Evolutionary conservation across 2,329 filamentous ascomycete genomes (phyloP).

Genomic region (Fusarium incarnatum): DNA sequence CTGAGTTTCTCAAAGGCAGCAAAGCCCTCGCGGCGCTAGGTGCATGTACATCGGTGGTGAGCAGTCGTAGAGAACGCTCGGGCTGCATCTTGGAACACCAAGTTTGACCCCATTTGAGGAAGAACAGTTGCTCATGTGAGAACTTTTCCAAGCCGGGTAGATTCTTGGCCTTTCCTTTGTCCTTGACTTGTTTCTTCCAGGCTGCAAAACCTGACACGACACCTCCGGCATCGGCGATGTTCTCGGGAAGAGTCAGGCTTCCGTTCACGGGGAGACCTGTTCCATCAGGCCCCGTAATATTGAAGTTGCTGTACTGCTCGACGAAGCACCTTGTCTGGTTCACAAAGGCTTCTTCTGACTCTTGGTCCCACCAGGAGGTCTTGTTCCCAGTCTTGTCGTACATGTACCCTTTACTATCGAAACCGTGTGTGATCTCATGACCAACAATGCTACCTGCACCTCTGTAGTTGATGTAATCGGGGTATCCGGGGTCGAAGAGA

Average conservation of each 20-base stretch:
- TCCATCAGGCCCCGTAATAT: slow-evolving; percentile 66
- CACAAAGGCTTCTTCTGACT: slow-evolving; percentile 68
- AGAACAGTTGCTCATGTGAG: slow-evolving; percentile 76
- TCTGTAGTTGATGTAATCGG: slow-evolving; percentile 75
- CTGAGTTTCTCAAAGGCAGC: slow-evolving; percentile 74
- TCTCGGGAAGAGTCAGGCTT: slow-evolving; percentile 73
- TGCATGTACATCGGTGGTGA: slow-evolving; percentile 74
- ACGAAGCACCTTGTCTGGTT: slow-evolving; percentile 73
- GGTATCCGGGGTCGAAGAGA: slow-evolving; percentile 71
- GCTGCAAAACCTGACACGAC: slow-evolving; percentile 71
- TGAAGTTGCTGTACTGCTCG: slow-evolving; percentile 73
- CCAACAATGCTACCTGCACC: slow-evolving; percentile 75
- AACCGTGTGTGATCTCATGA: slow-evolving; percentile 77
- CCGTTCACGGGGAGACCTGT: slow-evolving; percentile 72
- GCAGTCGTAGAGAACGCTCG: slow-evolving; percentile 59
- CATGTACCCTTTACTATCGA: slow-evolving; percentile 73
- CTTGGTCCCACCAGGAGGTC: slow-evolving; percentile 74
- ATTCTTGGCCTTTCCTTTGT: slow-evolving; percentile 59
- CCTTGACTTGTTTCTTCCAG: slow-evolving; percentile 69
- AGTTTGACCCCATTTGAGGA: slow-evolving; percentile 71
- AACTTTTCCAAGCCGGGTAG: slow-evolving; percentile 72
- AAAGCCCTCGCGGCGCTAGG: slow-evolving; percentile 71
- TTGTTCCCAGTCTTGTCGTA: slow-evolving; percentile 74
- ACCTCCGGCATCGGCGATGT: slow-evolving; percentile 78
- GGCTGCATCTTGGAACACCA: slow-evolving; percentile 75